Base-by-base conservation (phyloP, 2,329 filamentous ascomycete genomes). In the Teratosphaeria epicoccoides region DNA sequence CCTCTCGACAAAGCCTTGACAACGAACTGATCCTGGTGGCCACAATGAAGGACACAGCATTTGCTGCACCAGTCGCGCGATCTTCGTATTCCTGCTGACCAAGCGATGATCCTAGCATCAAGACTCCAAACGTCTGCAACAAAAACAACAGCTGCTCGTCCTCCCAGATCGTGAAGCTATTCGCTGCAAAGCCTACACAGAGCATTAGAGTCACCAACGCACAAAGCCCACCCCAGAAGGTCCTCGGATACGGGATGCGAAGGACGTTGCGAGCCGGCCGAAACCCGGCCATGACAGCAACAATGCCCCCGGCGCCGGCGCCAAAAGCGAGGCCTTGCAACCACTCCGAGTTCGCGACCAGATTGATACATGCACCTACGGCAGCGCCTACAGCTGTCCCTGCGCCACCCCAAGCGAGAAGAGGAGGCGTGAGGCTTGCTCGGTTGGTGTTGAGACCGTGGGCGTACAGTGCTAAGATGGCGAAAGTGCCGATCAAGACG, bases 161-260 rank as follows among this genome's bases (percentile, higher is more conserved):
- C 71, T 98, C 93, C 90, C 93, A 98, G 59, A 98, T 95, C 0
- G 91, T 97, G 70, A 90, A 98, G 0, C 93, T 98, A 70, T 98
- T 98, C 3, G 93, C 93, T 0, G 91, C 91, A 67, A 97, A 98
- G 6, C 93, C 91, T 49, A 87, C 74, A n/a, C 89, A 94, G 64
- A 95, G 88, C 55, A 85, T 82, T n/a, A 89, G 68, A 0, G 89
- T 89, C 59, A 95, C 88, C 12, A 90, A 67, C 24, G 88, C 74
- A 5, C 88, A 84, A 53, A 95, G 73, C 83, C 87, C 91, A n/a
- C 88, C 85, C 90, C 91, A 98, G 50, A 90, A 72, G 0, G 81
- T 85, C n/a, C 71, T 80, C 0, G 89, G 90, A 9, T 88, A 60
- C 29, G 87, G 76, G 14, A 73, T 67, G 46, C 63, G 64, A 33